Evolutionary conservation across 495 filamentous ascomycete genomes (phyloP).

Genomic region (Aspergillus leporis): DNA sequence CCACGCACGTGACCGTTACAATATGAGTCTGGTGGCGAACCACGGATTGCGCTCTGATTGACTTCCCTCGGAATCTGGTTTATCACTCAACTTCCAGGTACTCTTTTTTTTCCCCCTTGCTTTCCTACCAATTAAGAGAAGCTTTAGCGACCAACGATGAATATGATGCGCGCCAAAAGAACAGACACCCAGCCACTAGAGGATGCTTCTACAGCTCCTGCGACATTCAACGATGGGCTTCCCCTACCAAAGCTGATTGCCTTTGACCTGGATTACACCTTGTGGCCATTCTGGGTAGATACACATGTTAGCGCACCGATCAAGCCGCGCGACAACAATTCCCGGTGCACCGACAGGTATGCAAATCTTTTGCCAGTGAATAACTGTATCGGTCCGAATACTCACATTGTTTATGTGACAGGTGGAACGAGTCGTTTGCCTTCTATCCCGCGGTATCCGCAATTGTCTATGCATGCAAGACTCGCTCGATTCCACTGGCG

Average conservation of each 20-base stretch:
- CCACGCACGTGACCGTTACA: neutral
- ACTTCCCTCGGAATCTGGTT: neutral
- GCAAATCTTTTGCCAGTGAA: constrained; percentile 4
- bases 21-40: neutral
- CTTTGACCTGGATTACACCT: constrained; percentile 95
- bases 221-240: constrained; percentile 72
- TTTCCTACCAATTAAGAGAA: neutral
- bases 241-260: constrained; percentile 84
- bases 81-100: neutral
- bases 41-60: neutral
- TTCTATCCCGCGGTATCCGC: constrained; percentile 80
- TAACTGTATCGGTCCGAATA: neutral
- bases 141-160: neutral
- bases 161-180: constrained; percentile 39
- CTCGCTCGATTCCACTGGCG: constrained; percentile 61
- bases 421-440: constrained; percentile 72
- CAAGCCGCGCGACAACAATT: constrained; percentile 60
- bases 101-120: neutral
- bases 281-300: constrained; percentile 98
- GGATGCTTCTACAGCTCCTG: constrained; percentile 46
- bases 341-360: constrained; percentile 51
- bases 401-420: constrained; percentile 20
- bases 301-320: constrained; percentile 85
- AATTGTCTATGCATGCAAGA: constrained; percentile 64
- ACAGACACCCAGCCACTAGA: constrained; percentile 41